Percentiles rank a stretch among this genome's conserved stretches.
These are phyloP conservation scores for Collybiopsis luxurians DNA, from an alignment of 768 basidiomycete species.

Conservation along the genomic window DNA sequence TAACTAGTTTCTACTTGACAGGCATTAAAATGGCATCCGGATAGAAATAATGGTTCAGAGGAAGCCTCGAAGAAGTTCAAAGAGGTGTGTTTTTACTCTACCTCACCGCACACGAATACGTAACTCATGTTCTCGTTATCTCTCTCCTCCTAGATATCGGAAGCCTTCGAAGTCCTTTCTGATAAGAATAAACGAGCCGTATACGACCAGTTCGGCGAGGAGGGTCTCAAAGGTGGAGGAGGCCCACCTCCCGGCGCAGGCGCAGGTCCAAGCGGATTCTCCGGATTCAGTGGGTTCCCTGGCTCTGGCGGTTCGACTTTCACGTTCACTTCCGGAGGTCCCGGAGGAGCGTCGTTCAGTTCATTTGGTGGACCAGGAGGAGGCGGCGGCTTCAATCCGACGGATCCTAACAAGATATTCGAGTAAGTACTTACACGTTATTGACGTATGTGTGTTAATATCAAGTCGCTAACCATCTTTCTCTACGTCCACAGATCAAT, in stretches of 20 bases:
- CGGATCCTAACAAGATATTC: conserved; percentile 87
- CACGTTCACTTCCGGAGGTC: conserved; percentile 49
- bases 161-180: conserved; percentile 93
- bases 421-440: conserved; percentile 51
- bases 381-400: conserved; percentile 77
- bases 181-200: conserved; percentile 82
- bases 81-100: conserved; percentile 65
- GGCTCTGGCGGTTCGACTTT: conserved; percentile 50
- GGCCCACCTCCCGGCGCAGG: conserved; percentile 53
- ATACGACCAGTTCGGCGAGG: conserved; percentile 95
- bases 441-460: too few relatives aligned
- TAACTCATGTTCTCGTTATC: too few relatives aligned
- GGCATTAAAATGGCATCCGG: conserved; percentile 96
- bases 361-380: conserved; percentile 29
- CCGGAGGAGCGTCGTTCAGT: conserved; percentile 35
- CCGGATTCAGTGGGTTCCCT: conserved; percentile 44
- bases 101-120: too few relatives aligned
- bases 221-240: conserved; percentile 81
- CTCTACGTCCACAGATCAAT: conserved; percentile 45
- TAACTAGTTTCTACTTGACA: conserved; percentile 14
- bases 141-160: conserved; percentile 91
- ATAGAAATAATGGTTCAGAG: conserved; percentile 84
- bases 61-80: conserved; percentile 90
- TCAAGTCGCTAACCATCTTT: too few relatives aligned
- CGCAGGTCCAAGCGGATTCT: conserved; percentile 36